Conservation (phyloP, 2,329 filamentous ascomycete genomes). For the Scedosporium dehoogii region DNA sequence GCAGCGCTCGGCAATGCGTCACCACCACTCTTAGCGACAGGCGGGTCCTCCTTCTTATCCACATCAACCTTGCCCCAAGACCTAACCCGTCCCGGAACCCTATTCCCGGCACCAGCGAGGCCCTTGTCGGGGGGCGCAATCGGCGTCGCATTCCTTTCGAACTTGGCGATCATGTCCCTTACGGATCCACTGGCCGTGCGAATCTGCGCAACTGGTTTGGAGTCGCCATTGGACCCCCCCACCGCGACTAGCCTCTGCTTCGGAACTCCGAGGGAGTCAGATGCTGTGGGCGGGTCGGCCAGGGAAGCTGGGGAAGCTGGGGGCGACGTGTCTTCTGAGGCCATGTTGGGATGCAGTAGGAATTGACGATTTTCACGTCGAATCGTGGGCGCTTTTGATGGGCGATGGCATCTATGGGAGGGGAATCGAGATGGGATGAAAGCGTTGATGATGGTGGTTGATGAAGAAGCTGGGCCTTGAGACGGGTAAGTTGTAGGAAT, state of each 20-base stretch:
- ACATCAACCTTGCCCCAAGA: neutral
- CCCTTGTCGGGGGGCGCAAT: neutral
- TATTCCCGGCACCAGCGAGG: neutral
- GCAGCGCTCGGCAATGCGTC: too few species aligned
- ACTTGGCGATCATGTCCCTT: constrained; percentile 1
- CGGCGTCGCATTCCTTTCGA: neutral
- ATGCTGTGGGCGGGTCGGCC: neutral
- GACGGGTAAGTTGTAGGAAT: too few species aligned
- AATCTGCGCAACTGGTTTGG: neutral
- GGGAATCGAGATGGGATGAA: too few species aligned
- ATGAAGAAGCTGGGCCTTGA: too few species aligned
- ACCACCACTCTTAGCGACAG: too few species aligned
- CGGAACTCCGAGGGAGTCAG: neutral
- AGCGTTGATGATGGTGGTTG: too few species aligned
- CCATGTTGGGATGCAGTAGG: neutral
- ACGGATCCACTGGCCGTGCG: constrained; percentile 4
- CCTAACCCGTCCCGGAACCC: neutral
- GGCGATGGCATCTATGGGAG: too few species aligned
- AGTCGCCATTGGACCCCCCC: neutral
- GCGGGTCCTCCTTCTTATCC: neutral
- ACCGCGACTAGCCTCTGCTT: neutral
- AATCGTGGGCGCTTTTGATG: too few species aligned
- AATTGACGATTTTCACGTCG: neutral
- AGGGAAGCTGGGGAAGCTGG: neutral
- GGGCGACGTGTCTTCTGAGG: neutral